phyloP scores from a whole-genome alignment of 129 eudicot genomes.

The Kitagawia praeruptora region DNA sequence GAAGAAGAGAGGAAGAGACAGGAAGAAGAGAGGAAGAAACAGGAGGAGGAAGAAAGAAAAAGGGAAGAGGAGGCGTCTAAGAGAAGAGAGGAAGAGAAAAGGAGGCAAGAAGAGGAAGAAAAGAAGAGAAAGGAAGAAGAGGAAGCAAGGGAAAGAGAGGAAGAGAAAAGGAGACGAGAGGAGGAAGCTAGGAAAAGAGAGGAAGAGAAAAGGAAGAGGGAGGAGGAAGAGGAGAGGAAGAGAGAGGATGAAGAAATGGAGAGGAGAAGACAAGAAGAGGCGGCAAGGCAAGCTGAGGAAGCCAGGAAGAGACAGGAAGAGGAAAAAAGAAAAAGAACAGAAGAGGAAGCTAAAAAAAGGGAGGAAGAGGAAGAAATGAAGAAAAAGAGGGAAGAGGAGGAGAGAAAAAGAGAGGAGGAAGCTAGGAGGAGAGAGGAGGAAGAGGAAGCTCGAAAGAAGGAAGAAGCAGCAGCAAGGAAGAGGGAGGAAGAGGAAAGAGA shows the following conservation, averaged over 20 bases:
- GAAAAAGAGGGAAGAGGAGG: slow-evolving; percentile 4
- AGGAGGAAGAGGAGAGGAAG: slow-evolving; percentile 12
- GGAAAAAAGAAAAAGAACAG: background rate
- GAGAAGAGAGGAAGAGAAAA: background rate
- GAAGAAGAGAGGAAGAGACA: slow-evolving; percentile 8
- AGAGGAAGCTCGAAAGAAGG: background rate
- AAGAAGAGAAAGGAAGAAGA: slow-evolving; percentile 1
- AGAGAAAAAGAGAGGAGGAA: background rate
- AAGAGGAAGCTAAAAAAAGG: slow-evolving; percentile 13
- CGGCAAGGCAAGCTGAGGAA: too few species aligned
- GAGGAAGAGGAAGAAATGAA: slow-evolving; percentile 12
- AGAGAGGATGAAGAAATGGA: background rate
- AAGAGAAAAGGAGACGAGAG: background rate
- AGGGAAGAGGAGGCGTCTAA: background rate
- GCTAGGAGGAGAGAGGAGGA: slow-evolving; percentile 10
- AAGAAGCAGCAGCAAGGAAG: slow-evolving; percentile 8
- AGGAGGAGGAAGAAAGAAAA: slow-evolving; percentile 6
- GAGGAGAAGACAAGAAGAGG: background rate
- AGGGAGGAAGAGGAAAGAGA: slow-evolving; percentile 7
- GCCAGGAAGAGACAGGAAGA: slow-evolving; percentile 8
- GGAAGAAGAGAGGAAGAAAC: slow-evolving; percentile 7
- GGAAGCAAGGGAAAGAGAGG: background rate
- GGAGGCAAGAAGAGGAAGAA: background rate
- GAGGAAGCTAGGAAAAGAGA: slow-evolving; percentile 10
- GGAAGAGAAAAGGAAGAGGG: slow-evolving; percentile 6